A percentile compares a stretch with the other conserved stretches of the same genome.
Conservation (phyloP, 2,329 filamentous ascomycete genomes). For the Juglanconis oblonga region DNA sequence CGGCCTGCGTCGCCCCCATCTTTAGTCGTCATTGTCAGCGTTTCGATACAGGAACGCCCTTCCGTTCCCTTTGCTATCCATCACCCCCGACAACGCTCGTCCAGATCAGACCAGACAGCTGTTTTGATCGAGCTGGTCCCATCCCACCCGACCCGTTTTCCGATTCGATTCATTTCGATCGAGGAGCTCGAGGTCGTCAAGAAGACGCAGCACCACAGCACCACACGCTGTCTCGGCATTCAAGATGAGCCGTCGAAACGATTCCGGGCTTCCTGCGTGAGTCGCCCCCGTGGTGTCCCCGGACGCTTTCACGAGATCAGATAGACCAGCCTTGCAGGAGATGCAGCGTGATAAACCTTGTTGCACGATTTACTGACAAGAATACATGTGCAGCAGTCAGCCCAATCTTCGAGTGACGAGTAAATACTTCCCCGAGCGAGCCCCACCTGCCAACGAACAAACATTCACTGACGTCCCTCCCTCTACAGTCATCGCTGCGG, state of each 20-base stretch:
- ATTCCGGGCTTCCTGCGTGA: constrained; percentile 62
- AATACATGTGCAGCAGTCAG: constrained; percentile 47
- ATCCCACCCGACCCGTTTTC: not conserved
- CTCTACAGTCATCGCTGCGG: constrained; percentile 85
- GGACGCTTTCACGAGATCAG: constrained; percentile 16
- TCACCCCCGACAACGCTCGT: constrained; percentile 7
- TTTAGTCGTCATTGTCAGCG: constrained; percentile 15
- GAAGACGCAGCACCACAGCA: constrained; percentile 19
- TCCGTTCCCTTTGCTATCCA: not conserved
- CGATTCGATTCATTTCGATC: not conserved
- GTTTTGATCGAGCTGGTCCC: not conserved
- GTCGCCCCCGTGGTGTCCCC: constrained; percentile 30
- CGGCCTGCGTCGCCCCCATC: constrained; percentile 13
- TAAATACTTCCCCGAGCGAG: constrained; percentile 44
- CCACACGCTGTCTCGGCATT: constrained; percentile 25
- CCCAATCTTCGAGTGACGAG: constrained; percentile 92
- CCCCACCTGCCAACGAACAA: constrained; percentile 18
- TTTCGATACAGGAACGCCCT: not conserved
- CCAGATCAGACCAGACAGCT: not conserved
- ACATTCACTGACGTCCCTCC: constrained; percentile 35
- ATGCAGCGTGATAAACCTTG: constrained; percentile 8
- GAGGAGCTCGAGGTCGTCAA: constrained; percentile 10
- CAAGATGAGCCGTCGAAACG: constrained; percentile 50
- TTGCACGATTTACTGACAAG: constrained; percentile 6
- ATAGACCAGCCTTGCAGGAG: constrained; percentile 8